Conservation (phyloP, 805 yeast genomes). For the Metschnikowia shivogae region DNA sequence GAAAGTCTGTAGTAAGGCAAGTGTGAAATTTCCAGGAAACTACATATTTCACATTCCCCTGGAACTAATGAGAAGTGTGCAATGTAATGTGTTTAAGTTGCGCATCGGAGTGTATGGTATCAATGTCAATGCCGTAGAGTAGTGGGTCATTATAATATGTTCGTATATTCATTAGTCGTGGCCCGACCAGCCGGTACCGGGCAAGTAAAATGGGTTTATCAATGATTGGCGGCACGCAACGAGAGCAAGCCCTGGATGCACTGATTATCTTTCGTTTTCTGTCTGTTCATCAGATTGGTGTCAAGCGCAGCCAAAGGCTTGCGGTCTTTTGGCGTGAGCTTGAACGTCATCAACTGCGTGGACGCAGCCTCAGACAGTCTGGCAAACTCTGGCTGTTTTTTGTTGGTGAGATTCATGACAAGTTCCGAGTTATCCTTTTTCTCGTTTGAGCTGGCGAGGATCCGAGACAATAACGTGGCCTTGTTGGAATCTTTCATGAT, state of each 20-base stretch:
- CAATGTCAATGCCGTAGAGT: too few relatives aligned
- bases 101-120: too few relatives aligned
- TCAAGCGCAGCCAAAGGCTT: conserved; percentile 15
- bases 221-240: conserved; percentile 14
- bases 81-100: too few relatives aligned
- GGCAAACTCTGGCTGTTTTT: conserved; percentile 18
- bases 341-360: conserved; percentile 17
- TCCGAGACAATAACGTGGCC: conserved; percentile 7
- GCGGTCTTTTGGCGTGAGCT: conserved; percentile 15
- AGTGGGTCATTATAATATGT: neutral
- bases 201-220: too few relatives aligned
- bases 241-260: conserved; percentile 18
- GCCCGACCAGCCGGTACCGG: neutral
- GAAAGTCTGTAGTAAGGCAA: too few relatives aligned
- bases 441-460: conserved; percentile 9
- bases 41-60: too few relatives aligned
- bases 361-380: conserved; percentile 14
- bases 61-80: too few relatives aligned
- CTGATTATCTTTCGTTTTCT: conserved; percentile 15
- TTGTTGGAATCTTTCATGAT: conserved; percentile 3
- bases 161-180: neutral
- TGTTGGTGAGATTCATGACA: conserved; percentile 18
- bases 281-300: conserved; percentile 8
- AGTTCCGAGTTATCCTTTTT: conserved; percentile 7
- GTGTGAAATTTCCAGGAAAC: too few relatives aligned